Evolutionary conservation across 2,329 filamentous ascomycete genomes (phyloP).

Genomic region (Colletotrichum echinochloae): DNA sequence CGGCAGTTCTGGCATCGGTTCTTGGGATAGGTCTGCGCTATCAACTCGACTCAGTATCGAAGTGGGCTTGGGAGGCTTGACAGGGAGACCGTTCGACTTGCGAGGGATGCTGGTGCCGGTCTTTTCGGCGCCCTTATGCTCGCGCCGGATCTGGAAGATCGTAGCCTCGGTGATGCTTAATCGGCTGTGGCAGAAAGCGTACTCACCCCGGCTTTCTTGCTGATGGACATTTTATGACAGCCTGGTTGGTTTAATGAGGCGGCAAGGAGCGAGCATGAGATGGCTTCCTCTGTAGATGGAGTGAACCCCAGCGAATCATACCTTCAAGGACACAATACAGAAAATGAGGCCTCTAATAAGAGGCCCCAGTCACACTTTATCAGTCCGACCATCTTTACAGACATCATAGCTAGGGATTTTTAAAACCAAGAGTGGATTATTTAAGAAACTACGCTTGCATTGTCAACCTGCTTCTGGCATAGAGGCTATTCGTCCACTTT

Average conservation of each 20-base stretch:
- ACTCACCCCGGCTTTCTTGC: conserved; percentile 2
- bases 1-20: conserved; percentile 62
- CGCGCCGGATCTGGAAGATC: conserved; percentile 58
- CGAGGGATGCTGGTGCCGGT: conserved; percentile 65
- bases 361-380: too few relatives aligned
- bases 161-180: neutral
- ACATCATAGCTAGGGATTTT: too few relatives aligned
- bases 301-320: neutral
- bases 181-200: neutral
- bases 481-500: too few relatives aligned
- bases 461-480: too few relatives aligned
- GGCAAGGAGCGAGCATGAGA: neutral
- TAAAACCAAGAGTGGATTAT: too few relatives aligned
- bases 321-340: too few relatives aligned
- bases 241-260: neutral
- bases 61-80: conserved; percentile 56
- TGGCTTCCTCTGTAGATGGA: neutral
- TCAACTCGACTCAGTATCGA: neutral
- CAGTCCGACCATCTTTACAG: neutral
- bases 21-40: conserved; percentile 40
- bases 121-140: conserved; percentile 67
- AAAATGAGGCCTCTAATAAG: too few relatives aligned
- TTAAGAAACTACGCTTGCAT: too few relatives aligned
- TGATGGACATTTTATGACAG: neutral
- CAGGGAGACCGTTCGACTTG: conserved; percentile 66